These are phyloP conservation scores for Scenedesmus sp. DNA, from an alignment of 163 green algal genomes.

Conservation along the genomic window DNA sequence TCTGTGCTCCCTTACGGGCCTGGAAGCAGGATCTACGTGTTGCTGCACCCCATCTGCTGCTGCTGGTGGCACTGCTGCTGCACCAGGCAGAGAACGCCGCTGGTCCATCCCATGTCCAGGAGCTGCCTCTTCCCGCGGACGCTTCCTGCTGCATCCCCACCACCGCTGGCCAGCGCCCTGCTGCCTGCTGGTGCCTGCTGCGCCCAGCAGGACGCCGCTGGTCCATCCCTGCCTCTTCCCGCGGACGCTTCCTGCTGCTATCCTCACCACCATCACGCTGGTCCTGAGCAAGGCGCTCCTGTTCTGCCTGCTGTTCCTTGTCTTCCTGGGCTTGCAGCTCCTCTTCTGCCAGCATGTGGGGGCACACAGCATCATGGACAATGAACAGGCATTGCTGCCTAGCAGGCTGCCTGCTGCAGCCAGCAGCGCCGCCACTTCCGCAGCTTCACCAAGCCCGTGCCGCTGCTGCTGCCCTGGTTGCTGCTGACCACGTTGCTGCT, in stretches of 20 bases:
- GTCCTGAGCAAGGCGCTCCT: neutral
- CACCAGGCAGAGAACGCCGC: neutral
- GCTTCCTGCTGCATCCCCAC: neutral
- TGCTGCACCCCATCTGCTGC: neutral
- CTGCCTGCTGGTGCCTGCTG: neutral
- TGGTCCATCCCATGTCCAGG: neutral
- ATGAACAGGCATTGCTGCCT: slow-evolving; percentile 10
- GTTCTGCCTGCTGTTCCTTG: neutral
- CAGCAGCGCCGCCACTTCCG: neutral
- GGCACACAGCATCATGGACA: slow-evolving; percentile 34
- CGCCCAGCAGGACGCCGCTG: neutral
- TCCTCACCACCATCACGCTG: neutral
- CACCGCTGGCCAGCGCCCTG: no score
- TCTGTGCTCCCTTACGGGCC: neutral
- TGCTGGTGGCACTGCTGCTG: neutral
- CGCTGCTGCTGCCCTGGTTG: neutral
- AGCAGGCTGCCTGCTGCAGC: neutral
- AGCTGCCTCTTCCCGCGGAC: neutral
- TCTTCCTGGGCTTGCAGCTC: neutral
- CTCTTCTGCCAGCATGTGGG: neutral
- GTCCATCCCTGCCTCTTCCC: neutral
- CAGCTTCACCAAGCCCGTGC: neutral
- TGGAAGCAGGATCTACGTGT: neutral
- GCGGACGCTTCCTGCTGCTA: slow-evolving; percentile 6
- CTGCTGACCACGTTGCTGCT: neutral